Evolutionary conservation across 768 basidiomycete species (phyloP), one percentile per base, ranked within the genome.

Genomic region (Pleurotus giganteus): DNA sequence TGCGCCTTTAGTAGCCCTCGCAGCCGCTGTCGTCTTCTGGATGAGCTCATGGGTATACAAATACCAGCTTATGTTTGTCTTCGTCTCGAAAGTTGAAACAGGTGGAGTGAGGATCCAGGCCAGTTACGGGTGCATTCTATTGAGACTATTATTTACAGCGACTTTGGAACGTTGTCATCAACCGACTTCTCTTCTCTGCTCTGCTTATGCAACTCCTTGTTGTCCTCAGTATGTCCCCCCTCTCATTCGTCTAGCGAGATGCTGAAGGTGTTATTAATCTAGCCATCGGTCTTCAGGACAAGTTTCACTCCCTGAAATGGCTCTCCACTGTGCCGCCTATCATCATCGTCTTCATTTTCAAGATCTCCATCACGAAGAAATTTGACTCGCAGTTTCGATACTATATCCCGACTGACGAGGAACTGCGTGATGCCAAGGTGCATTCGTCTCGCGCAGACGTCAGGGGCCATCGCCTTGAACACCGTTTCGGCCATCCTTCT

Each of bases 21-120:
- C 89, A 15, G 92, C 86, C 11, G 86, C 87, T 2, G 66, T 88
- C 28, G 92, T 97, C 19, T 90, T 94, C 68, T 98, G 94, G 91
- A 74, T 88, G 63, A 83, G 83, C 58, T 89, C 87, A 4, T 85
- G 85, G 78, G 89, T 92, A 19, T 93, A 95, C 78, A 99, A 98
- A 72, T 98, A 98, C 65, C 90, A 95, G 74, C 76, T 98, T 47
- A 94, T 98, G 86, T 98, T 96, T 68, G 92, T 96, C 55, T 95
- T 81, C 66, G 74, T 92, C 45, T 85, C 94, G 4, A 86, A 85
- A 58, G 89, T 94, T 12, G 93, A 95, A 70, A 87, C 83, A 19
- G 93, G 92, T 41, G 93, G 93, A 32, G 86, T 88, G 69, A 62
- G 85, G 69, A 12, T 4, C 49, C 53, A 13, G 19, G 28, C 29